Conservation (phyloP, 2,329 filamentous ascomycete species). For the Mycosphaerella sp. region DNA sequence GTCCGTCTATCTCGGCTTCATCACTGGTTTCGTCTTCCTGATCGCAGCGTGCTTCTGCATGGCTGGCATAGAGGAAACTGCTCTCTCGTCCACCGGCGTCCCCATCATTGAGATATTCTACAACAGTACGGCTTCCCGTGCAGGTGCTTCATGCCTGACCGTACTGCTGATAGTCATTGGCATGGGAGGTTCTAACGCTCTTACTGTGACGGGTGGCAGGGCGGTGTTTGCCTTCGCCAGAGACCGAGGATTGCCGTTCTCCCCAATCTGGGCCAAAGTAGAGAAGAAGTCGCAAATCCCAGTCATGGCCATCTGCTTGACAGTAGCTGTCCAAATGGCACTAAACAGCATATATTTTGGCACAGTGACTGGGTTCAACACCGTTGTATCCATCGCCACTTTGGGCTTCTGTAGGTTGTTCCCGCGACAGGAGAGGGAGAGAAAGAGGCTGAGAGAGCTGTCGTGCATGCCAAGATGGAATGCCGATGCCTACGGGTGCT, state of each 20-base stretch:
- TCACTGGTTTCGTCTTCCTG: conserved; percentile 46
- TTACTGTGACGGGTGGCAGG: conserved; percentile 45
- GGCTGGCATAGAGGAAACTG: conserved; percentile 42
- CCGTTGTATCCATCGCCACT: conserved; percentile 52
- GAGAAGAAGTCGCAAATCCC: conserved; percentile 44
- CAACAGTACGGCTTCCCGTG: conserved; percentile 43
- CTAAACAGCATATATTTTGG: conserved; percentile 42
- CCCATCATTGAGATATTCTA: conserved; percentile 50
- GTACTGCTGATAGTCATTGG: conserved; percentile 47
- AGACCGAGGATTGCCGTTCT: conserved; percentile 50
- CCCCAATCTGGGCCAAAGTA: conserved; percentile 41
- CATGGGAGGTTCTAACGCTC: conserved; percentile 41
- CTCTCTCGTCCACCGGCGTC: conserved; percentile 43
- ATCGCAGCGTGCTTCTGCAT: conserved; percentile 48
- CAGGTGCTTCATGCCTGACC: conserved; percentile 41
- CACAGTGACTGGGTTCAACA: conserved; percentile 38
- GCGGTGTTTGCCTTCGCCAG: conserved; percentile 45
- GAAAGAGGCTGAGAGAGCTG: neutral
- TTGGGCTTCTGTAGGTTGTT: conserved; percentile 45
- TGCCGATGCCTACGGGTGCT: neutral
- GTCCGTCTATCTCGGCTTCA: conserved; percentile 40
- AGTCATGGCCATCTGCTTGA: conserved; percentile 45
- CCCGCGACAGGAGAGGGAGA: neutral
- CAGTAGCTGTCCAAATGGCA: conserved; percentile 45
- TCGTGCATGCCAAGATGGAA: neutral